These are phyloP conservation scores for Suhomyces atakaporum DNA, from an alignment of 1,139 yeast genomes.

Conservation along the genomic window DNA sequence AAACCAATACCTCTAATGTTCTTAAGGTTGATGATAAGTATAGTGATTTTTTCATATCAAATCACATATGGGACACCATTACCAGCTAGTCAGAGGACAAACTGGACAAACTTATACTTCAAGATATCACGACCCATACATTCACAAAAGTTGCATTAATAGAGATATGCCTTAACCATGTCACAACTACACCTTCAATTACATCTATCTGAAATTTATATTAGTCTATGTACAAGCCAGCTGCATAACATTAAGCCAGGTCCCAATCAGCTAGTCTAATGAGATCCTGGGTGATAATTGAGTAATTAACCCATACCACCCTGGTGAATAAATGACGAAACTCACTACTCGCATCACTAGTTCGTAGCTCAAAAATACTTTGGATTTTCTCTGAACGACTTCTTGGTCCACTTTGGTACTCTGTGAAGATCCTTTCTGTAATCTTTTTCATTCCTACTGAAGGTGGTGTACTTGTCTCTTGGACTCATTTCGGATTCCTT, in stretches of 20 bases:
- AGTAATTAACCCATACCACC: too few relatives aligned
- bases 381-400: slow-evolving; percentile 80
- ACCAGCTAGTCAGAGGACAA: neutral
- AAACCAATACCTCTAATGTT: slow-evolving; percentile 49
- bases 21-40: slow-evolving; percentile 60
- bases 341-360: neutral
- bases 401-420: slow-evolving; percentile 89
- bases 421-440: slow-evolving; percentile 88
- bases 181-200: neutral
- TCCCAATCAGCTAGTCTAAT: slow-evolving; percentile 2
- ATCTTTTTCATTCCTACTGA: slow-evolving; percentile 68
- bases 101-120: too few relatives aligned
- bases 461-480: slow-evolving; percentile 84
- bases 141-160: too few relatives aligned
- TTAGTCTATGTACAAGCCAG: slow-evolving; percentile 8
- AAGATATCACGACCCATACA: neutral
- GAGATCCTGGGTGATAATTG: too few relatives aligned
- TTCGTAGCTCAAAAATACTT: slow-evolving; percentile 52
- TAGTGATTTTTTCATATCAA: slow-evolving; percentile 64
- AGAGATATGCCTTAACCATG: too few relatives aligned
- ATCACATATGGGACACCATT: slow-evolving; percentile 67
- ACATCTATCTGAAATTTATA: neutral
- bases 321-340: neutral
- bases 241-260: slow-evolving; percentile 2
- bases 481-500: slow-evolving; percentile 79